Conservation (phyloP, 805 yeast species). For the Saturnispora ahearnii region DNA sequence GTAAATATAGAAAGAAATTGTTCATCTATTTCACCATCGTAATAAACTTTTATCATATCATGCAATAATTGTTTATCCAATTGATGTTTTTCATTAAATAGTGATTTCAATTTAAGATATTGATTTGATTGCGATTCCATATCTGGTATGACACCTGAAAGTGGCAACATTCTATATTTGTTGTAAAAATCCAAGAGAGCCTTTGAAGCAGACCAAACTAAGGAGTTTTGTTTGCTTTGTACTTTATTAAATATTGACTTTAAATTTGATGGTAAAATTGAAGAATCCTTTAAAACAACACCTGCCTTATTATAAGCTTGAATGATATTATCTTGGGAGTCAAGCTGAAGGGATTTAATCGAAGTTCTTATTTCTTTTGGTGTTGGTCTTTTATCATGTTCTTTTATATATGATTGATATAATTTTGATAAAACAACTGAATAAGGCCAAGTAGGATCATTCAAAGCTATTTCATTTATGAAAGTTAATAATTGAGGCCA, state of each 20-base stretch:
- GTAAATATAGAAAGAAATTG: constrained; percentile 43
- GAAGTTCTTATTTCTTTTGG: constrained; percentile 16
- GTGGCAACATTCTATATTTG: constrained; percentile 41
- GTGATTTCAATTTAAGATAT: constrained; percentile 47
- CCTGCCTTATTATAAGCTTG: constrained; percentile 34
- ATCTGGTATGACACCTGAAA: constrained; percentile 73
- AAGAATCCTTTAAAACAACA: constrained; percentile 33
- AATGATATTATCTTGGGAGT: constrained; percentile 30
- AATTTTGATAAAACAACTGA: constrained; percentile 52
- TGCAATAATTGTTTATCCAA: constrained; percentile 38
- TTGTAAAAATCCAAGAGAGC: constrained; percentile 48
- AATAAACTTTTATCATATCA: constrained; percentile 19
- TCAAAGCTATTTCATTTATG: constrained; percentile 43
- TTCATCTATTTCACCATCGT: constrained; percentile 23
- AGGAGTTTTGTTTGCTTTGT: constrained; percentile 4
- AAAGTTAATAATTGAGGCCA: constrained; percentile 59
- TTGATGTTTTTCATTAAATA: constrained; percentile 50
- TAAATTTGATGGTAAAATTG: constrained; percentile 24
- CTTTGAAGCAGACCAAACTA: constrained; percentile 54
- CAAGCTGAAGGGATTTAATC: constrained; percentile 9
- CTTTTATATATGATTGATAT: constrained; percentile 32
- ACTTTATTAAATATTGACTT: constrained; percentile 21
- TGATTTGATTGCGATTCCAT: constrained; percentile 71
- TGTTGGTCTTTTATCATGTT: constrained; percentile 12
- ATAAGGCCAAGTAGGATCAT: constrained; percentile 53